phyloP scores from a whole-genome alignment of 345 rosid species.

The Noccaea caerulescens region DNA sequence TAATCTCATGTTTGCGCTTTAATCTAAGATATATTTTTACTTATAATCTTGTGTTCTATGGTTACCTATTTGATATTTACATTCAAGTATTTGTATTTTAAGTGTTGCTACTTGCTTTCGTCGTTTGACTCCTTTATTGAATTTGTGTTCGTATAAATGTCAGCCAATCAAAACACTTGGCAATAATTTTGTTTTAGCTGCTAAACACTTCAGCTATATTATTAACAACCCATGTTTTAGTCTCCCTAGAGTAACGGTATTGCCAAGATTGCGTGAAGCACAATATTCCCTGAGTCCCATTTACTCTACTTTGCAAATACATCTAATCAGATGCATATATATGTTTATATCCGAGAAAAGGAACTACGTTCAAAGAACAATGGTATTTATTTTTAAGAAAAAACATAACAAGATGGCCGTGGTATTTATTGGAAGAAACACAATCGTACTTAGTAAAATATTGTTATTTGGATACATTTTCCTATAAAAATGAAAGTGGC shows the following conservation, averaged over 20 bases:
- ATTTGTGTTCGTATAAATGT: too few species aligned
- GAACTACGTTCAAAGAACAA: not conserved
- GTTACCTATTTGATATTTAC: too few species aligned
- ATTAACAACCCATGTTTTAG: conserved; percentile 8
- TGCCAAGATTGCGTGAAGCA: conserved; percentile 24
- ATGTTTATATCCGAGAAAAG: not conserved
- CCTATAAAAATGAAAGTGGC: not conserved
- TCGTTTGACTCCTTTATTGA: too few species aligned
- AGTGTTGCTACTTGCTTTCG: too few species aligned
- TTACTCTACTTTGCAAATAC: not conserved
- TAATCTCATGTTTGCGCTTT: too few species aligned
- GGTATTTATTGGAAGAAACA: not conserved
- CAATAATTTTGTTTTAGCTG: not conserved
- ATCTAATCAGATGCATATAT: not conserved
- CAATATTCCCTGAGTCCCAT: not conserved
- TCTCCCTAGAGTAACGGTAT: conserved; percentile 21
- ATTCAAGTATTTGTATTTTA: too few species aligned
- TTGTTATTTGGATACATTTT: not conserved
- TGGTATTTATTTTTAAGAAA: not conserved
- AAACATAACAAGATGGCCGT: not conserved
- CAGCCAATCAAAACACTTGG: too few species aligned
- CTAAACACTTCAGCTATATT: not conserved
- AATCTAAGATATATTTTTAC: too few species aligned
- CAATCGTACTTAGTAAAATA: not conserved
- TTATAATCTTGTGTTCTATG: too few species aligned